Evolutionary conservation across 371 early-diverging fungal species (phyloP).

Genomic region (Caulochytrium protostelioides): DNA sequence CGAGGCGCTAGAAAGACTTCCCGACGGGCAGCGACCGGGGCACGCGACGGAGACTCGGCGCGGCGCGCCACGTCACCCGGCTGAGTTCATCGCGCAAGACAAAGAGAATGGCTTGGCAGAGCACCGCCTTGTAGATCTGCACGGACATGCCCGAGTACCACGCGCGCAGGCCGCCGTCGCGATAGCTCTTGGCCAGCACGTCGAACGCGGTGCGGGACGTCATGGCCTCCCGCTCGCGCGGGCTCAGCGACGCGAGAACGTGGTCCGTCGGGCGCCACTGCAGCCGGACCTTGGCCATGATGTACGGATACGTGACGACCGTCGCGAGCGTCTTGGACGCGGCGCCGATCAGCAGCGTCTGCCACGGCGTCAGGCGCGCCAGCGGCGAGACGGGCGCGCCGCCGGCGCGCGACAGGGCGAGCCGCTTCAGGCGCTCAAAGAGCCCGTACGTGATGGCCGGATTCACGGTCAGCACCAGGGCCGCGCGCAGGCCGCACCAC

Average conservation of each 20-base stretch:
- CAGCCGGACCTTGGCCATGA: constrained; percentile 89
- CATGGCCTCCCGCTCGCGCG: constrained; percentile 20
- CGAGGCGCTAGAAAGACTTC: no score
- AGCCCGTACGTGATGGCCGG: constrained; percentile 93
- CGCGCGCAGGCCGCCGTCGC: constrained; percentile 60
- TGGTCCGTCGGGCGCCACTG: constrained; percentile 70
- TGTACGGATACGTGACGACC: constrained; percentile 62
- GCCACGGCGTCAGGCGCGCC: constrained; percentile 45
- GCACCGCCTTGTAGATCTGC: constrained; percentile 86
- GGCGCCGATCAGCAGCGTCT: constrained; percentile 75
- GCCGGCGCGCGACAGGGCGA: constrained; percentile 13
- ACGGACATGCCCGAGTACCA: constrained; percentile 94
- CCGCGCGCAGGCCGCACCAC: constrained; percentile 38
- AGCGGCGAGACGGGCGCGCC: constrained; percentile 14
- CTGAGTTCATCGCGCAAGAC: no score
- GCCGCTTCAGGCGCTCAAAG: constrained; percentile 70
- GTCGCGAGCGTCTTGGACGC: constrained; percentile 75
- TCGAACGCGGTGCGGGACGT: constrained; percentile 65
- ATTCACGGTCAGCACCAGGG: constrained; percentile 71
- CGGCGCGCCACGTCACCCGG: no score
- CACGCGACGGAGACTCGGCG: no score
- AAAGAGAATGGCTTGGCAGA: constrained; percentile 83
- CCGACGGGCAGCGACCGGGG: no score
- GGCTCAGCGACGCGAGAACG: constrained; percentile 23
- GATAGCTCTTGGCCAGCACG: constrained; percentile 55